phyloP scores from a whole-genome alignment of 2,329 filamentous ascomycete species.

The Eurotiales sp. region DNA sequence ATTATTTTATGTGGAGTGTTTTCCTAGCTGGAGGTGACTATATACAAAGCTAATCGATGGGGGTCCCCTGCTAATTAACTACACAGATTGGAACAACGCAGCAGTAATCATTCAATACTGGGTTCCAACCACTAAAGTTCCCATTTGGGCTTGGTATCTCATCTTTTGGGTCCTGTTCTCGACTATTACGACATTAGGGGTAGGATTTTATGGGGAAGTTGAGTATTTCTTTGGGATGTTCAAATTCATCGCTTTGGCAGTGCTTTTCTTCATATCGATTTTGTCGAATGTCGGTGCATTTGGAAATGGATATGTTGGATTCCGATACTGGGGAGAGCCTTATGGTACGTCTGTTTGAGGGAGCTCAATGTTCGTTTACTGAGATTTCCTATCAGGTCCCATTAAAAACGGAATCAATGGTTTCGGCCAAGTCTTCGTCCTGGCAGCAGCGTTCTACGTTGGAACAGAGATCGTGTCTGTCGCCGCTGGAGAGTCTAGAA shows the following conservation, averaged over 20 bases:
- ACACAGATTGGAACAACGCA: background rate
- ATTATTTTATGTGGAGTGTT: conserved; percentile 2
- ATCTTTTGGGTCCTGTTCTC: background rate
- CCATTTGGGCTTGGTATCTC: background rate
- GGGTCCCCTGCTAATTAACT: background rate
- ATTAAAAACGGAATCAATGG: background rate
- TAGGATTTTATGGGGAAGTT: background rate
- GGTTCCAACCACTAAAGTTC: background rate
- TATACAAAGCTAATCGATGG: background rate
- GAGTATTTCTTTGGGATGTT: conserved; percentile 3
- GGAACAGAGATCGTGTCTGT: conserved; percentile 6
- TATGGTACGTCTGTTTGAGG: background rate
- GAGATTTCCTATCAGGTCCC: background rate
- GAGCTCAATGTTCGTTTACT: background rate
- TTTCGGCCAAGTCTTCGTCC: background rate
- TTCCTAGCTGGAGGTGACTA: background rate
- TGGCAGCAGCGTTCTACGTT: background rate
- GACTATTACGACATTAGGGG: background rate
- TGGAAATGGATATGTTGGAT: conserved; percentile 6
- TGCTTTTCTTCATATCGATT: conserved; percentile 3
- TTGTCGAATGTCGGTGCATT: conserved; percentile 4
- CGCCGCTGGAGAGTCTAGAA: conserved; percentile 5
- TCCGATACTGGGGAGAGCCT: background rate
- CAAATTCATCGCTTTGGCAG: background rate
- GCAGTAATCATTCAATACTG: conserved; percentile 1